Percentiles rank a stretch among this genome's conserved stretches.
Evolutionary conservation across 2,329 filamentous ascomycete species (phyloP).

Genomic region (Xylaria sp.): DNA sequence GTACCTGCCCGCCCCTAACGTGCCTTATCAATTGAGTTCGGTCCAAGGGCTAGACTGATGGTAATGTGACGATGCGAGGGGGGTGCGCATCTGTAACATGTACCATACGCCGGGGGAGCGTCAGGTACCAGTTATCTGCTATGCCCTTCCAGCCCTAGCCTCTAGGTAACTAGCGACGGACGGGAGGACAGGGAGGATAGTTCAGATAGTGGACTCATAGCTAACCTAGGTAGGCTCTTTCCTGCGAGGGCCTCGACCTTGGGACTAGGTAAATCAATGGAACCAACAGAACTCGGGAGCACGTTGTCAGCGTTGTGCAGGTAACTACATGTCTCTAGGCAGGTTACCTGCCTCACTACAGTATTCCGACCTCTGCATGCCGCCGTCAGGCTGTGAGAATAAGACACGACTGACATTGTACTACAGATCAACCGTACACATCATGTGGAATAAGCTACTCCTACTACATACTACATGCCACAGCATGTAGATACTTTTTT

Average conservation of each 20-base stretch:
- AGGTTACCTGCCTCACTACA: background rate
- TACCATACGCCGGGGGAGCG: constrained; percentile 7
- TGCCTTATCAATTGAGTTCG: constrained; percentile 26
- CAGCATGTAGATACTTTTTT: no score
- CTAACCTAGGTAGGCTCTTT: background rate
- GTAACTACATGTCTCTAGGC: background rate
- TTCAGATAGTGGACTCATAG: background rate
- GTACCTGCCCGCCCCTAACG: background rate
- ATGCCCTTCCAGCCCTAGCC: background rate
- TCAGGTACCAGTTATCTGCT: background rate
- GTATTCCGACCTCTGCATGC: background rate
- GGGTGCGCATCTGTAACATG: constrained; percentile 7
- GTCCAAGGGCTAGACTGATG: constrained; percentile 26
- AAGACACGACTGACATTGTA: background rate
- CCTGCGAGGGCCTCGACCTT: background rate
- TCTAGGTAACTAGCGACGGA: background rate
- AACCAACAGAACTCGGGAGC: background rate
- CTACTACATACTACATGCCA: no score
- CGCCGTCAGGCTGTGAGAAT: background rate
- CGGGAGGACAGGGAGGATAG: background rate
- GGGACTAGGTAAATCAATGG: background rate
- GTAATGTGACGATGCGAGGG: constrained; percentile 15
- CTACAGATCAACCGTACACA: no score
- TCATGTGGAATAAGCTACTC: background rate
- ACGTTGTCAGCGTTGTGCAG: background rate